Evolutionary conservation across 129 eudicot genomes (phyloP).

Genomic region (Flaveria brownii): DNA sequence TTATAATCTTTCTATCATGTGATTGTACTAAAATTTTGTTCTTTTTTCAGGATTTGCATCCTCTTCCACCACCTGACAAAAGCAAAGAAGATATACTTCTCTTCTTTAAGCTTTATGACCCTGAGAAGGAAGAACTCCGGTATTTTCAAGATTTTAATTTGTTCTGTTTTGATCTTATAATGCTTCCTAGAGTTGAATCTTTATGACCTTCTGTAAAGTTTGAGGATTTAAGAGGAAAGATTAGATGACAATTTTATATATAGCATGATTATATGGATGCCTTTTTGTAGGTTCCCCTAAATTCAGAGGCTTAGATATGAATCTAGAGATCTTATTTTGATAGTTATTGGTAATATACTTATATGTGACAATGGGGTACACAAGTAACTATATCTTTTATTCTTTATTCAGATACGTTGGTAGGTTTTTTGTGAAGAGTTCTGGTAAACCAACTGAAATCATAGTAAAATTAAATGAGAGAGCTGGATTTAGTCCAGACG

Average conservation of each 20-base stretch:
- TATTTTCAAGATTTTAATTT: slow-evolving; percentile 28
- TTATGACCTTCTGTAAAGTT: slow-evolving; percentile 15
- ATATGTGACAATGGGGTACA: slow-evolving; percentile 8
- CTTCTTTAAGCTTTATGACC: slow-evolving; percentile 92
- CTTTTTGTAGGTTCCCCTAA: slow-evolving; percentile 15
- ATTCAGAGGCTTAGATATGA: slow-evolving; percentile 8
- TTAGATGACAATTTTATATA: background rate
- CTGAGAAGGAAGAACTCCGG: slow-evolving; percentile 93
- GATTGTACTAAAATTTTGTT: background rate
- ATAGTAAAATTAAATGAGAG: slow-evolving; percentile 64
- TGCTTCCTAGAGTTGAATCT: background rate
- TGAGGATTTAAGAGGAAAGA: slow-evolving; percentile 11
- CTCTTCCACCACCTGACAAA: slow-evolving; percentile 78
- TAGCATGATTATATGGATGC: slow-evolving; percentile 5
- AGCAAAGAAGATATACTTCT: slow-evolving; percentile 92
- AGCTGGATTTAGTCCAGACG: slow-evolving; percentile 86
- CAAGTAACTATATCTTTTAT: slow-evolving; percentile 11
- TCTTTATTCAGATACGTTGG: slow-evolving; percentile 64
- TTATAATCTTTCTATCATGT: slow-evolving; percentile 3
- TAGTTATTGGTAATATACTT: background rate
- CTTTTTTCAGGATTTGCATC: slow-evolving; percentile 63
- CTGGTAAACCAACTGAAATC: slow-evolving; percentile 76
- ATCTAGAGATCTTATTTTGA: slow-evolving; percentile 13
- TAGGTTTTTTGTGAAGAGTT: slow-evolving; percentile 77
- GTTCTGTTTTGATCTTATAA: background rate